Percentiles rank a stretch among this genome's conserved stretches.
phyloP scores from a whole-genome alignment of 225 moss, liverwort and hornwort species.

The Ulota crispa region DNA sequence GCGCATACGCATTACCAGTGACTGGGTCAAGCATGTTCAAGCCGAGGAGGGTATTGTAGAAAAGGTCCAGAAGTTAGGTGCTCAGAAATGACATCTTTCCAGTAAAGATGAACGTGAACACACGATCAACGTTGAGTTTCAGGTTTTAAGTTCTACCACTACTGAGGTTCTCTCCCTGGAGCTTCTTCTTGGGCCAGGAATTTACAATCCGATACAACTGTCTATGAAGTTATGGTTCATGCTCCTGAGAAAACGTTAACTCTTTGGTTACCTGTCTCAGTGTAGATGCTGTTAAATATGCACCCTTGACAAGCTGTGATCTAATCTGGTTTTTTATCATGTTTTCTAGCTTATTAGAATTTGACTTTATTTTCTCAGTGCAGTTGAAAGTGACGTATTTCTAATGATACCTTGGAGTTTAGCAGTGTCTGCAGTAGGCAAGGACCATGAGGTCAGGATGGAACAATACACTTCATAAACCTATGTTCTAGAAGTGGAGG shows the following conservation, averaged over 20 bases:
- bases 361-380: background rate
- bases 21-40: slow-evolving; percentile 71
- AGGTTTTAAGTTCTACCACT: background rate
- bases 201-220: slow-evolving; percentile 3
- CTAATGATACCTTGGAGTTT: background rate
- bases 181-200: background rate
- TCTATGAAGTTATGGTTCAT: background rate
- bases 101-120: background rate
- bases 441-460: background rate
- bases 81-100: slow-evolving; percentile 33
- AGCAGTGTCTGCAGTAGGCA: background rate
- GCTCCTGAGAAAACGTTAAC: background rate
- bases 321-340: background rate
- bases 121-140: too few species aligned
- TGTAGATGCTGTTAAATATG: background rate
- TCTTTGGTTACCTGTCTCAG: background rate
- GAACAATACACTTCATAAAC: background rate
- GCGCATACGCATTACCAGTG: slow-evolving; percentile 60
- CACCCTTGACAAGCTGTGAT: background rate
- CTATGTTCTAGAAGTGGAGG: background rate
- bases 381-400: background rate
- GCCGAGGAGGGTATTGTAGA: slow-evolving; percentile 53
- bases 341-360: background rate
- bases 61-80: slow-evolving; percentile 45
- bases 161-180: slow-evolving; percentile 5